Evolutionary conservation across 768 basidiomycete species (phyloP), one percentile per base, ranked within the genome.

Genomic region (Tricholomella constricta): DNA sequence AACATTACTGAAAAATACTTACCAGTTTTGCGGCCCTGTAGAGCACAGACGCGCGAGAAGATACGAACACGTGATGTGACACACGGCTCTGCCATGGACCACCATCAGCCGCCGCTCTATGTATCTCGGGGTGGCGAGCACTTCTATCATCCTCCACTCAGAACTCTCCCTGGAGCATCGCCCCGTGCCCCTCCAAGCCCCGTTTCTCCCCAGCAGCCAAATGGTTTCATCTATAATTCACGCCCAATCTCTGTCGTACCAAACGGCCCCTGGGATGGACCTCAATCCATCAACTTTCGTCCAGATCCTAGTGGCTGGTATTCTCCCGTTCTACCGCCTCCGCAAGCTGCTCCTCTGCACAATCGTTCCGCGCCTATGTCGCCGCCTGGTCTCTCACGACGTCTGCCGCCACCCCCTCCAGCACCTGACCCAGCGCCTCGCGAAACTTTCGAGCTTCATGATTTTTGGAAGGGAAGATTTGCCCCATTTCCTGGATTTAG

Each of bases 401-500:
- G 14, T 20, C n/a, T 48, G 11, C 48, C 44, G 14, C 20, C 45
- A n/a, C 27, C 27, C n/a, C 44, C 36, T 25, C 36, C 50, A n/a
- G 17, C 22, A 10, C 29, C 35, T 22, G 47, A 49, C 34, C 31
- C 17, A 2, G 31, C 45, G 23, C 36, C 41, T 14, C 19, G n/a
- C 4, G 27, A 55, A 7, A 35, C 42, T 29, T 50, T 46, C 11
- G 51, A 56, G 1, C 65, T 74, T 14, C 64, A 77, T 43, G 69
- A 69, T 17, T 72, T 69, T 51, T 78, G 77, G 77, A 69, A 65
- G 54, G 74, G 72, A 12, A 65, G 74, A 42, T 62, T 78, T 22
- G 76, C 75, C 7, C 75, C 77, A 19, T 66, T 76, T 42, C 76
- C 76, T 6, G 76, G 76, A 6, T 69, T 64, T 50, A 65, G 63